phyloP scores from a whole-genome alignment of 148 eudicot genomes.

The Rhododendron vialii region DNA sequence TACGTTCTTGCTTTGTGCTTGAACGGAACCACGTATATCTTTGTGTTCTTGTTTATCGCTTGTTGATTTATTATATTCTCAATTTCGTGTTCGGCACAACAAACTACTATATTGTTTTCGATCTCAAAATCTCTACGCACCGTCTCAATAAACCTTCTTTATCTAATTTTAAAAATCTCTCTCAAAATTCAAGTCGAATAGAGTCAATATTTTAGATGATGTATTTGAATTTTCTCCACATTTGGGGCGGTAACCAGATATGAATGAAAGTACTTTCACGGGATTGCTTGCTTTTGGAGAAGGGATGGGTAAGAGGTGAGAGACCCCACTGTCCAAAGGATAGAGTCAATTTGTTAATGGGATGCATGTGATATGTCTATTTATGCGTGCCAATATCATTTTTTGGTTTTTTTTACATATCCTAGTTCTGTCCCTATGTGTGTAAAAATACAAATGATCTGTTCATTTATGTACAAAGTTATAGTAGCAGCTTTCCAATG shows the following conservation, averaged over 20 bases:
- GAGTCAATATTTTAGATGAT: too few species aligned
- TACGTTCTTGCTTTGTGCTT: too few species aligned
- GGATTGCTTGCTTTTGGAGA: neutral
- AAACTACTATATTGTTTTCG: too few species aligned
- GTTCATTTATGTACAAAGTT: neutral
- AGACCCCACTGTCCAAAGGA: neutral
- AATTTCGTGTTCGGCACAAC: too few species aligned
- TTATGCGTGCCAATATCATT: neutral
- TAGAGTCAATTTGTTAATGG: neutral
- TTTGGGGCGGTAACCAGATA: neutral
- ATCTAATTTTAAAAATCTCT: too few species aligned
- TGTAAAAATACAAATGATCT: neutral
- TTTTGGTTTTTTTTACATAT: neutral
- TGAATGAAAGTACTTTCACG: neutral
- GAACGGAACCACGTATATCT: too few species aligned
- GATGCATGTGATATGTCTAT: neutral
- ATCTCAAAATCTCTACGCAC: too few species aligned
- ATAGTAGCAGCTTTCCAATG: neutral
- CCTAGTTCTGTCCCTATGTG: neutral
- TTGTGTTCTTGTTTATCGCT: too few species aligned
- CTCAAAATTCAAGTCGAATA: too few species aligned
- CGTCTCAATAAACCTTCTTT: too few species aligned
- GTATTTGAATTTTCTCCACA: neutral
- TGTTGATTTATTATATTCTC: too few species aligned
- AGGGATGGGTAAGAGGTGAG: neutral